Evolutionary conservation across 495 filamentous ascomycete species (phyloP), one percentile per base, ranked within the genome.

Genomic region (Xylaria venustula): DNA sequence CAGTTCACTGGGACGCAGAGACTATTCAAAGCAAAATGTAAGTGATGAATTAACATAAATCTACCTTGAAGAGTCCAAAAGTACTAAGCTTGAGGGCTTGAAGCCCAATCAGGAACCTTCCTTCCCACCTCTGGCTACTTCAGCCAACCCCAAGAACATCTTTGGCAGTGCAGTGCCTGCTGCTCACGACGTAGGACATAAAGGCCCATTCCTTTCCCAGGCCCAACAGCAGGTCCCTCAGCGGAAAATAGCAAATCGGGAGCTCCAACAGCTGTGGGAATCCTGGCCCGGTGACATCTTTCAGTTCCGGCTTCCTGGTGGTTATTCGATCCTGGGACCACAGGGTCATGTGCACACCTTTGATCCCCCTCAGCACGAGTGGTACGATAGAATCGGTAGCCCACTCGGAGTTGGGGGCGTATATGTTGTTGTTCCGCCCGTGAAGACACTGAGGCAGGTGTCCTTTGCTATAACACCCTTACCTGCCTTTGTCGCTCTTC

Each of bases 231-330:
- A 47, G 15, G 42, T 19, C 0, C 41, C 54, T 1, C 17, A 19
- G 14, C 30, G 28, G 30, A 26, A 37, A 7, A 8, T 57, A 7
- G 42, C 7, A 34, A 46, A 47, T 19, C 42, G 11, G 36, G 19
- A 20, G 3, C 53, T 55, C 32, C 42, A 23, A 12, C 26, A 57
- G 26, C 17, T 30, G 1, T 46, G 41, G 54, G 44, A 32, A 19
- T 3, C 5, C 5, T 57, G 54, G 41, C 12, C 26, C 6, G 54
- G 42, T 37, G 23, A 48, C 12, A n/a, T 57, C 28, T 46, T 48
- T 8, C 54, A 57, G 12, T 57, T 57, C 14, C 54, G 54, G 11
- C n/a, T 57, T 23, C 53, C 40, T 45, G 15, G n/a, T 32, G 53
- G 17, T 2, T 55, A 55, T 17, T 44, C 53, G 14, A 32, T 55